Evolutionary conservation across 768 basidiomycete species (phyloP), one percentile per base, ranked within the genome.

Genomic region (Atractiella rhizophila): DNA sequence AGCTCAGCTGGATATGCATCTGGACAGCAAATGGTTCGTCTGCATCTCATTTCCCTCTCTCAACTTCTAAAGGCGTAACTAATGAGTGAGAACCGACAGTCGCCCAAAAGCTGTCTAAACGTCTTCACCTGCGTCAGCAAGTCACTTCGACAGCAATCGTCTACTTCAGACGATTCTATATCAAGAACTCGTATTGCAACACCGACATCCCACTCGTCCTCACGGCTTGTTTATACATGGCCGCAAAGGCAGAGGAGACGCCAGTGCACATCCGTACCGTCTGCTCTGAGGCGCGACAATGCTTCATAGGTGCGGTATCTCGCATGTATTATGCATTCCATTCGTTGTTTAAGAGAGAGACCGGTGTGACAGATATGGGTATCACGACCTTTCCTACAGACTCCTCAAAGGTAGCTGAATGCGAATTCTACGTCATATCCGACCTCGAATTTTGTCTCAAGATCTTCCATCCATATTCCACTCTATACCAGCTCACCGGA

Each of bases 351-450:
- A 20, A 40, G 9, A 8, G 24, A 6, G 7, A 10, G 27, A 15
- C 20, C 28, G 12, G 40, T 10, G 12, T 18, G 8, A 18, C 44
- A 62, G 72, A 70, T 16, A 78, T 79, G 52, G 69, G 67, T 4
- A 64, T 76, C 55, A 75, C 77, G 54, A 60, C 67, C n/a, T 88
- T 91, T 54, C 71, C 78, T 0, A 68, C 76, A 0, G 85, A 91
- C 55, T 77, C 86, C 52, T 69, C 76, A 10, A 85, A 82, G 54
- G 64, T 98, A 12, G 91, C 86, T 4, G 91, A 98, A 58, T 94
- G 94, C 86, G 88, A 96, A 56, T 96, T 96, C 62, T 96, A 55
- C 41, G 72, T 96, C 9, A 74, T 98, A 19, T 82, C 82, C 54
- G 86, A 98, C 56, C 68, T 96, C 21, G 85, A 91, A 57, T 94